Conservation (phyloP, 441 rosid species). For the Pelargonium cotyledonis region DNA sequence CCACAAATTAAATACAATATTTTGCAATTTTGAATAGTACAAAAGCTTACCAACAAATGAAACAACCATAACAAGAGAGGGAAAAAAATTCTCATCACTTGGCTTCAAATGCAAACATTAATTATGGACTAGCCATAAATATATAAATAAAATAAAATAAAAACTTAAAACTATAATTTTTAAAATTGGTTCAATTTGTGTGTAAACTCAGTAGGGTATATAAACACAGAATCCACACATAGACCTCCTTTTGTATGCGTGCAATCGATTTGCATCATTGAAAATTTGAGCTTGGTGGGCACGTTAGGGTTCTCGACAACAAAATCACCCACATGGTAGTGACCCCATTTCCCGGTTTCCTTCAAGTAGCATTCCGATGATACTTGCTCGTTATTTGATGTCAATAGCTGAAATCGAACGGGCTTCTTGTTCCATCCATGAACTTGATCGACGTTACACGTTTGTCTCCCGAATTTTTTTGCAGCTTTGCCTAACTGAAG, state of each 20-base stretch:
- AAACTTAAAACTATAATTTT: too few species aligned
- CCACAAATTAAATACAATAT: too few species aligned
- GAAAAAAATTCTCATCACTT: too few species aligned
- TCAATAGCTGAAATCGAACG: constrained; percentile 49
- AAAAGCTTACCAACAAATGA: too few species aligned
- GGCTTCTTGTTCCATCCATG: constrained; percentile 82
- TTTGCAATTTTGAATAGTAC: too few species aligned
- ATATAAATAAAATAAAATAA: too few species aligned
- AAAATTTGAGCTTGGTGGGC: constrained; percentile 43
- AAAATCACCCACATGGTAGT: constrained; percentile 66
- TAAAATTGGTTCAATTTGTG: not conserved
- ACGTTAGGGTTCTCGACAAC: constrained; percentile 30
- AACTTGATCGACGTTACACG: constrained; percentile 47
- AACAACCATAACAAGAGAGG: too few species aligned
- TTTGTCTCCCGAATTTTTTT: constrained; percentile 51
- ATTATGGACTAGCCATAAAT: too few species aligned
- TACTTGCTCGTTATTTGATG: constrained; percentile 50
- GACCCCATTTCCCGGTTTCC: constrained; percentile 51
- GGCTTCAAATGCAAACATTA: too few species aligned
- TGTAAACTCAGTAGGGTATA: constrained; percentile 31
- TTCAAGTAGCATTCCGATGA: constrained; percentile 39
- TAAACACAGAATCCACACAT: constrained; percentile 47
- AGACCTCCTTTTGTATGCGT: constrained; percentile 79
- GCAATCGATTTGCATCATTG: constrained; percentile 75
- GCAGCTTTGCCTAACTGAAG: constrained; percentile 53